Conservation (phyloP, 768 basidiomycete species). For the Phlebiopsis flavidoalba region DNA sequence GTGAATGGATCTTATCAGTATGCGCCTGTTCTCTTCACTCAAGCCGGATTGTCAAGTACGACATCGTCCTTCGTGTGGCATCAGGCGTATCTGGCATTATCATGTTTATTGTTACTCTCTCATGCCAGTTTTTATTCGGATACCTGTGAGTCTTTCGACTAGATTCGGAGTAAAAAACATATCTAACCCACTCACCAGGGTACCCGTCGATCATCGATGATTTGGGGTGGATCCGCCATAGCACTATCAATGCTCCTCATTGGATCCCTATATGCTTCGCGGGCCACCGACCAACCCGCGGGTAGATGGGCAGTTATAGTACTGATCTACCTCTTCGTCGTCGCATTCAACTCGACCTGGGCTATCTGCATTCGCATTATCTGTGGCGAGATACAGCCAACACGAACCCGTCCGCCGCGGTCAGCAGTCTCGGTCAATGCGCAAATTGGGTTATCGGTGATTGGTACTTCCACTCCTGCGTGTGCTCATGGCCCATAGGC, state of each 20-base stretch:
- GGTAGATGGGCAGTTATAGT: conserved; percentile 38
- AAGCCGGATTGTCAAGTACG: conserved; percentile 39
- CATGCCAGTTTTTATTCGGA: conserved; percentile 35
- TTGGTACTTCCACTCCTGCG: background rate
- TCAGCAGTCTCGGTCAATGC: conserved; percentile 35
- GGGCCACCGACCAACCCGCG: conserved; percentile 23
- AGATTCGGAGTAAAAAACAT: background rate
- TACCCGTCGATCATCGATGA: conserved; percentile 33
- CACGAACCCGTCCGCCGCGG: conserved; percentile 38
- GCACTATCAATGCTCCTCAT: conserved; percentile 34
- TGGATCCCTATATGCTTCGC: conserved; percentile 38
- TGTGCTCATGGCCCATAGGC: conserved; percentile 13
- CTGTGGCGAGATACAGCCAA: conserved; percentile 44
- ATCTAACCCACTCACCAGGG: conserved; percentile 14
- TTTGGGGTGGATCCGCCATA: conserved; percentile 38
- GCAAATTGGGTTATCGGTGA: conserved; percentile 38
- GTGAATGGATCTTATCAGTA: conserved; percentile 21
- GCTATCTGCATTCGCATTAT: conserved; percentile 37
- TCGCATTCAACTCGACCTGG: conserved; percentile 40
- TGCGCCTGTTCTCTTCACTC: conserved; percentile 43
- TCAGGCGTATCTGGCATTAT: conserved; percentile 46
- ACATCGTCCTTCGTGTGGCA: conserved; percentile 45
- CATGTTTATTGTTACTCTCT: conserved; percentile 34
- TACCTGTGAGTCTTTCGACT: conserved; percentile 24
- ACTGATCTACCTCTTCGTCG: conserved; percentile 42